Base-by-base conservation (phyloP, 495 filamentous ascomycete species). In the Mytilinidion resinicola region DNA sequence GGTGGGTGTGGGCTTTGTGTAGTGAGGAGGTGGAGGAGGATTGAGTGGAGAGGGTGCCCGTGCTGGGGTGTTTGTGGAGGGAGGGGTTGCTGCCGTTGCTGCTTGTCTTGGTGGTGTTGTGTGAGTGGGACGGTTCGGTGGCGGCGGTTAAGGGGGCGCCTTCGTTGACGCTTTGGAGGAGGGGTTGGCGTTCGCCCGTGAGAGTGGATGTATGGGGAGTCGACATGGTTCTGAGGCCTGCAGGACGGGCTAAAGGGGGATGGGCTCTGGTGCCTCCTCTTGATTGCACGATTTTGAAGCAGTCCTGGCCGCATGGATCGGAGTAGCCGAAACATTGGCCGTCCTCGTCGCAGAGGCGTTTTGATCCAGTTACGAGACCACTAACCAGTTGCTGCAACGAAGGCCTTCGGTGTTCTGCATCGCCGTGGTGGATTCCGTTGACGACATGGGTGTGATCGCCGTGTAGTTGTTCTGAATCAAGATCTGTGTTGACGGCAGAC, bases 11-110 rank as follows among this genome's bases (percentile, higher is more conserved):
- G n/a, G 51, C 21, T 9, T 51, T 21, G 48, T 46, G 11, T n/a
- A n/a, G n/a, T 17, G 51, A 37, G 17, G 53, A 51, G 25, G 56
- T 30, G 17, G 39, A 34, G 36, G 51, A 39, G 36, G 48, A 47
- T n/a, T 41, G 15, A 47, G 57, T 55, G 65, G 95, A 96, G 17
- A 90, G 87, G 72, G 96, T 96, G 46, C 86, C 82, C 0, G 90
- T 87, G 17, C 96, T 92, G 61, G 96, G 91, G 69, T 96, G 91
- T 62, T 96, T 93, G 67, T 92, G 90, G 58, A 82, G 44, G 11
- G 34, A 19, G n/a, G 7, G 15, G 15, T 25, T 36, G n/a, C 15
- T 36, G 34, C 30, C 48, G 48, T 30, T 12, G 19, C 7, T 51
- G 30, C n/a, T 51, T 6, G 25, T 30, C 25, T 51, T 4, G 33